Conservation (phyloP, 2,329 filamentous ascomycete species). For the Aspergillus ustus region DNA sequence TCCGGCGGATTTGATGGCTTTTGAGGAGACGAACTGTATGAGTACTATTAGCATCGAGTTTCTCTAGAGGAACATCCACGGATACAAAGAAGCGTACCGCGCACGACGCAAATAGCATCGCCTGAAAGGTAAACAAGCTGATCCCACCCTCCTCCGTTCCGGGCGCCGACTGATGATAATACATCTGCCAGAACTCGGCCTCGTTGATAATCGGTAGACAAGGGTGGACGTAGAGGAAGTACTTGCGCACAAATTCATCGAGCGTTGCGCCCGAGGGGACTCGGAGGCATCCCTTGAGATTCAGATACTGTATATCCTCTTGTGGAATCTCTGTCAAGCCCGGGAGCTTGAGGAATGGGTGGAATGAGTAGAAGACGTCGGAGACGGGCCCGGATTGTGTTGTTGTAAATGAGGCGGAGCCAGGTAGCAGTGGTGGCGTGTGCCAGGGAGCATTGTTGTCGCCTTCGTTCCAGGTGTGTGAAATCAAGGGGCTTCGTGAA, state of each 20-base stretch:
- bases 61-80: neutral
- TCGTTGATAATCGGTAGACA: slow-evolving; percentile 11
- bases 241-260: slow-evolving; percentile 9
- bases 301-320: slow-evolving; percentile 11
- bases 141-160: neutral
- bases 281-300: slow-evolving; percentile 5
- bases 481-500: neutral
- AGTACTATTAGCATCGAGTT: neutral
- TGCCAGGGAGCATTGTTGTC: neutral
- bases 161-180: neutral
- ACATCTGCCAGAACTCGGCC: slow-evolving; percentile 13
- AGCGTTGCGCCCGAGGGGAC: slow-evolving; percentile 1
- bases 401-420: neutral
- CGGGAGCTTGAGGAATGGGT: slow-evolving; percentile 11
- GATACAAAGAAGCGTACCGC: neutral
- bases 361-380: slow-evolving; percentile 6
- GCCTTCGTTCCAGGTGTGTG: neutral
- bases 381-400: neutral
- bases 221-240: slow-evolving; percentile 16
- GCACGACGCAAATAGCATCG: slow-evolving; percentile 12
- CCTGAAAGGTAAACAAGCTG: slow-evolving; percentile 11
- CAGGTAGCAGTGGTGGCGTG: neutral
- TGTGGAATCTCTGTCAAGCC: neutral
- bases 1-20: slow-evolving; percentile 4
- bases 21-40: slow-evolving; percentile 3